A percentile compares a stretch with the other conserved stretches of the same genome.
phyloP scores from a whole-genome alignment of 2,329 filamentous ascomycete genomes.

The Phyllosticta capitalensis region DNA sequence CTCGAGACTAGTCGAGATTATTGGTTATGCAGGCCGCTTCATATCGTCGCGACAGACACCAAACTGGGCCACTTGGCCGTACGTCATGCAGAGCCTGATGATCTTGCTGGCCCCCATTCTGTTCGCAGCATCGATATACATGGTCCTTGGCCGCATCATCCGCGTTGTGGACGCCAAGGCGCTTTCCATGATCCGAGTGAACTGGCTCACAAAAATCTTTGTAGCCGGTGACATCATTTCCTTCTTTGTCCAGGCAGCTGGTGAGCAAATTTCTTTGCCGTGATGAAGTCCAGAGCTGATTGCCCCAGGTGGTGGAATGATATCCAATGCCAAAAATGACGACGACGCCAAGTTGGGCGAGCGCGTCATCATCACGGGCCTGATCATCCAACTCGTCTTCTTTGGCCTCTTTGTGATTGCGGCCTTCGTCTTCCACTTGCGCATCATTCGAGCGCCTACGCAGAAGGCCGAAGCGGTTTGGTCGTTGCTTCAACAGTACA shows the following conservation, averaged over 20 bases:
- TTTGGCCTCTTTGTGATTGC: constrained; percentile 41
- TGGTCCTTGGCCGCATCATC: constrained; percentile 34
- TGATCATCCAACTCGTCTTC: constrained; percentile 42
- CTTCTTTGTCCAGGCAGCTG: constrained; percentile 31
- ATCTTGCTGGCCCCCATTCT: constrained; percentile 38
- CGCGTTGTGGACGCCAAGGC: constrained; percentile 25
- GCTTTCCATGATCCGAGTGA: constrained; percentile 25
- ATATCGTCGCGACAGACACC: constrained; percentile 19
- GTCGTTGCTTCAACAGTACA: constrained; percentile 20
- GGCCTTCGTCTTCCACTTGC: constrained; percentile 20
- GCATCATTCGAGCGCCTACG: constrained; percentile 17
- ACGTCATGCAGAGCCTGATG: constrained; percentile 35
- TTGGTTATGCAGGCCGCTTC: constrained; percentile 42
- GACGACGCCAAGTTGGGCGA: constrained; percentile 21
- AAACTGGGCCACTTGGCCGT: constrained; percentile 26
- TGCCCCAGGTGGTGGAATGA: constrained; percentile 4
- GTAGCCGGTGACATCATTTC: constrained; percentile 33
- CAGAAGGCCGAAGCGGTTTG: neutral
- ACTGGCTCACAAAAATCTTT: constrained; percentile 33
- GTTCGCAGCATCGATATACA: constrained; percentile 38
- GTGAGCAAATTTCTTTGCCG: neutral
- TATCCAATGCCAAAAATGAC: neutral
- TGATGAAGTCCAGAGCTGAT: neutral
- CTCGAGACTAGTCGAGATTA: constrained; percentile 35
- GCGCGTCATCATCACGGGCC: constrained; percentile 38